These are phyloP conservation scores for Nemania diffusa DNA, from an alignment of 2,329 filamentous ascomycete species.

Conservation along the genomic window DNA sequence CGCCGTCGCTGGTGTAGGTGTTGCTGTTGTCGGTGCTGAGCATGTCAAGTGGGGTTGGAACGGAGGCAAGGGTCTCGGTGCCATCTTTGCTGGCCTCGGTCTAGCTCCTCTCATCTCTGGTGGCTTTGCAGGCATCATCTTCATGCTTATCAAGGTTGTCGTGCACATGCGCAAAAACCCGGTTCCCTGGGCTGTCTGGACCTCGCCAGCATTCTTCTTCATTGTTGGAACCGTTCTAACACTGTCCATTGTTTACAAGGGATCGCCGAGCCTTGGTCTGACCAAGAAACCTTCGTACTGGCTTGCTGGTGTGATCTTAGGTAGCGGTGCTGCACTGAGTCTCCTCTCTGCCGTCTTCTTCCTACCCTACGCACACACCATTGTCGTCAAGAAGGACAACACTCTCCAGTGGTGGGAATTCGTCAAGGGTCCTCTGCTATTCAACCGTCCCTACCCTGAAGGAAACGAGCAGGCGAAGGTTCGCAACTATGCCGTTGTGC, in stretches of 20 bases:
- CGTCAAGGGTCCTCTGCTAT: constrained; percentile 71
- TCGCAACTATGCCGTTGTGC: constrained; percentile 81
- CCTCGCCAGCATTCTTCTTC: constrained; percentile 80
- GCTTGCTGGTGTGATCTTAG: constrained; percentile 73
- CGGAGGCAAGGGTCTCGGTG: constrained; percentile 73
- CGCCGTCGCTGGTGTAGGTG: constrained; percentile 74
- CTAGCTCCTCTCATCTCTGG: constrained; percentile 77
- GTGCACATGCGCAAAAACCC: constrained; percentile 79
- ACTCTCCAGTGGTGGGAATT: constrained; percentile 72
- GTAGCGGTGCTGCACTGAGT: constrained; percentile 68
- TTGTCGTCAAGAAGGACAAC: constrained; percentile 75
- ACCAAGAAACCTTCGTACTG: constrained; percentile 74
- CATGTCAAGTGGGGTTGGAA: constrained; percentile 78
- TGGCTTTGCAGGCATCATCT: constrained; percentile 73
- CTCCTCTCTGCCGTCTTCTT: constrained; percentile 75
- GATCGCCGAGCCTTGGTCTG: constrained; percentile 74
- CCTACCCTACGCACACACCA: constrained; percentile 74
- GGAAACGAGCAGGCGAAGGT: constrained; percentile 67
- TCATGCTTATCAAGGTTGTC: constrained; percentile 76
- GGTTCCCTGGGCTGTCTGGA: constrained; percentile 77
- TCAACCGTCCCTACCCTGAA: constrained; percentile 65
- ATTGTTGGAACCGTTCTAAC: constrained; percentile 79
- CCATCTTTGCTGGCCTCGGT: constrained; percentile 75
- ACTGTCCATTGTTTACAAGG: constrained; percentile 83
- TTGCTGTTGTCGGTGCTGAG: constrained; percentile 70